Conservation (phyloP, 495 filamentous ascomycete genomes). For the Elasticomyces elasticus region DNA sequence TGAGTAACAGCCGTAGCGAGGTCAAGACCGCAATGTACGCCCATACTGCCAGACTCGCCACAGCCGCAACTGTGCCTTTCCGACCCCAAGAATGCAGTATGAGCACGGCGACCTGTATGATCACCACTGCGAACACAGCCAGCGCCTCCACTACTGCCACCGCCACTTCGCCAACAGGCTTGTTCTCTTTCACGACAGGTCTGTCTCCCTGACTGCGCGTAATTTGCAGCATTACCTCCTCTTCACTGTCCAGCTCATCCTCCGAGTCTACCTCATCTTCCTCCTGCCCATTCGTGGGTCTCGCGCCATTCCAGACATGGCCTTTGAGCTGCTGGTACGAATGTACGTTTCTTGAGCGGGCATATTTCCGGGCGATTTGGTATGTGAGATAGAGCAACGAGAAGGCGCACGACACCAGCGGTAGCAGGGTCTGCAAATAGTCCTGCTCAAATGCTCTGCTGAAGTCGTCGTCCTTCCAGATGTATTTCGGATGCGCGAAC, state of each 20-base stretch:
- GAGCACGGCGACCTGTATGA: constrained; percentile 53
- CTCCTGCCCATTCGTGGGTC: constrained; percentile 8
- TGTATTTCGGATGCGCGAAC: constrained; percentile 12
- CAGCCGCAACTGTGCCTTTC: constrained; percentile 49
- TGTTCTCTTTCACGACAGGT: constrained; percentile 64
- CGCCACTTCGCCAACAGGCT: constrained; percentile 60
- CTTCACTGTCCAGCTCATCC: constrained; percentile 34
- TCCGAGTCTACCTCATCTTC: constrained; percentile 44
- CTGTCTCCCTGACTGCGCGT: constrained; percentile 50
- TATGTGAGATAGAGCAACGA: constrained; percentile 59
- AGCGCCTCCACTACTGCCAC: constrained; percentile 63
- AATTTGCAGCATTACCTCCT: constrained; percentile 47
- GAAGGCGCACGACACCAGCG: constrained; percentile 55
- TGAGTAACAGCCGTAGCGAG: constrained; percentile 60
- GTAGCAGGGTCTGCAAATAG: constrained; percentile 74
- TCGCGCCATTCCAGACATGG: constrained; percentile 17
- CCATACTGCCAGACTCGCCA: constrained; percentile 62
- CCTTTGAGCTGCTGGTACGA: constrained; percentile 41
- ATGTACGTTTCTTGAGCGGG: constrained; percentile 37
- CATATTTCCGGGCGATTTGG: constrained; percentile 41
- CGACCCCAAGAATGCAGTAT: constrained; percentile 45
- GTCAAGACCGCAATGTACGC: constrained; percentile 70
- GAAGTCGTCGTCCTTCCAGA: constrained; percentile 86
- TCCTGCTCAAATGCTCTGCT: constrained; percentile 78
- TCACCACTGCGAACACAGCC: constrained; percentile 61